phyloP scores from a whole-genome alignment of 345 rosid genomes.

The Crucihimalaya himalaica region DNA sequence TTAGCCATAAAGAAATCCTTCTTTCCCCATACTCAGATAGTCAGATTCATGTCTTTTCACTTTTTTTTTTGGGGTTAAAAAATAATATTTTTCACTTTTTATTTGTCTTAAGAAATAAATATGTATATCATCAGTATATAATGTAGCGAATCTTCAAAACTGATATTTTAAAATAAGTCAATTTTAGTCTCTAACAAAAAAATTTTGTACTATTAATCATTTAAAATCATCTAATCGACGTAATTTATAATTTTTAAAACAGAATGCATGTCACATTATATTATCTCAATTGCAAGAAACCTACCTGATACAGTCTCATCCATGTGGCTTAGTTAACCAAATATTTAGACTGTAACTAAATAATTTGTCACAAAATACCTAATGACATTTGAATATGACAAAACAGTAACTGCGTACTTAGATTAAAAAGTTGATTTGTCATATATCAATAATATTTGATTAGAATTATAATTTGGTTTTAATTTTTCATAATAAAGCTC shows the following conservation, averaged over 20 bases:
- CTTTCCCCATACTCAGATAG: conserved; percentile 17
- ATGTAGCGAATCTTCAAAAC: conserved; percentile 1
- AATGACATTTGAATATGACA: neutral
- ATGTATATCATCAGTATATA: conserved; percentile 7
- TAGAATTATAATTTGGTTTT: neutral
- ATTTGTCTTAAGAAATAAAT: conserved; percentile 8
- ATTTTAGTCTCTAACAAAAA: neutral
- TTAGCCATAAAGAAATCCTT: conserved; percentile 27
- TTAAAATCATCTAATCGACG: neutral
- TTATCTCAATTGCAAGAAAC: neutral
- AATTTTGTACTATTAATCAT: neutral
- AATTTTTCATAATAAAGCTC: conserved; percentile 8
- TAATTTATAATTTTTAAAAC: neutral
- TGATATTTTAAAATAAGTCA: neutral
- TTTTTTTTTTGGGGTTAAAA: neutral
- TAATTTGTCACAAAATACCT: neutral
- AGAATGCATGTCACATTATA: neutral
- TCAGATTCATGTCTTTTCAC: conserved; percentile 27
- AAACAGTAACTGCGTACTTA: neutral
- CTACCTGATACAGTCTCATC: neutral
- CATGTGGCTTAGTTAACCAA: conserved; percentile 18
- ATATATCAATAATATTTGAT: neutral
- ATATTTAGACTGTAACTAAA: neutral
- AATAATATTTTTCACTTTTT: conserved; percentile 20
- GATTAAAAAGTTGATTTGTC: neutral